These are phyloP conservation scores for Phlebopus sp. DNA, from an alignment of 1,284 basidiomycete species.

Conservation along the genomic window DNA sequence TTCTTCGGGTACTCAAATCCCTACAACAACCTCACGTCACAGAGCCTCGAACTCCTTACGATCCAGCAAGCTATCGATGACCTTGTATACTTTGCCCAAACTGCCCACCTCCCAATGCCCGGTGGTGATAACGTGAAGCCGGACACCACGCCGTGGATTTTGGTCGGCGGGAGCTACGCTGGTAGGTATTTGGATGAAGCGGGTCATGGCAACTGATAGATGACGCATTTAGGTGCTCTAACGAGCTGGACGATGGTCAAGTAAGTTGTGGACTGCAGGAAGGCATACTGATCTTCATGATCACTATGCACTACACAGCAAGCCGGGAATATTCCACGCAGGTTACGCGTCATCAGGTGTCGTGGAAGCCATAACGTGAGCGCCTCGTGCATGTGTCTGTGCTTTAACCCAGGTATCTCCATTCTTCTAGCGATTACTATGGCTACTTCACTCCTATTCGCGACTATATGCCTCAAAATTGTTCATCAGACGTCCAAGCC, in stretches of 20 bases:
- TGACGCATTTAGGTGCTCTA: constrained; percentile 41
- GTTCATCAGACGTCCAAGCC: constrained; percentile 67
- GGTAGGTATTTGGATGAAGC: constrained; percentile 31
- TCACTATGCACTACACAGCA: constrained; percentile 36
- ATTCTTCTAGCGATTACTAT: constrained; percentile 54
- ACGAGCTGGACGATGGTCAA: constrained; percentile 72
- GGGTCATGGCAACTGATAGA: background rate
- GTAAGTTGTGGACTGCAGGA: constrained; percentile 37
- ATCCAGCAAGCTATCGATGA: constrained; percentile 74
- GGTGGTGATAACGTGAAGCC: constrained; percentile 57
- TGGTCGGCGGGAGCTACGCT: constrained; percentile 70
- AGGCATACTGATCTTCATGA: background rate
- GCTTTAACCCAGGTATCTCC: background rate
- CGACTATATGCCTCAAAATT: constrained; percentile 68
- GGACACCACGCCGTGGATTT: constrained; percentile 61
- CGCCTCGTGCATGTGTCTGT: background rate
- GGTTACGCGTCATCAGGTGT: constrained; percentile 72
- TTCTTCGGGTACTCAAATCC: constrained; percentile 58
- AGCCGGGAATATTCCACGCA: constrained; percentile 63
- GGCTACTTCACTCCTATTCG: constrained; percentile 70
- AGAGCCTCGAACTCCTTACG: constrained; percentile 57
- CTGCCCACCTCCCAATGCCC: constrained; percentile 64
- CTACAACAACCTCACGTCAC: constrained; percentile 55
- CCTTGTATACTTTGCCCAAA: constrained; percentile 66
- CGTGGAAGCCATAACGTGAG: constrained; percentile 61